A percentile compares a stretch with the other conserved stretches of the same genome.
These are phyloP conservation scores for Cryptococcus sp. DNA, from an alignment of 1,284 basidiomycete genomes.

Conservation along the genomic window DNA sequence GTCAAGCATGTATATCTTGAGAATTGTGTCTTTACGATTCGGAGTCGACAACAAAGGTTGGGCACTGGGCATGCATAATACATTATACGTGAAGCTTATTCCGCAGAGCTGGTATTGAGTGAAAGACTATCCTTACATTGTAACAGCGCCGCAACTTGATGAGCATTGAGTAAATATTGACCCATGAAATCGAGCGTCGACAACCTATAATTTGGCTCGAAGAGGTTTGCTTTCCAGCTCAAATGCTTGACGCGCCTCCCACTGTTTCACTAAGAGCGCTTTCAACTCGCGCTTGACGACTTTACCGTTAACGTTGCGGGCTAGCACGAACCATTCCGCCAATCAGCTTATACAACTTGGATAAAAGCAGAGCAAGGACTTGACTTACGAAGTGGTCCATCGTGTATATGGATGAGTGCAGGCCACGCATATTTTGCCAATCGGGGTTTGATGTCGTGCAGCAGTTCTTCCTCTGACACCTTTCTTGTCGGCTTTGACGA, in stretches of 20 bases:
- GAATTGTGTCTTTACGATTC: no score
- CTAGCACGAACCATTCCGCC: slow-evolving; percentile 12
- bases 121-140: no score
- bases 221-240: not conserved
- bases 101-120: no score
- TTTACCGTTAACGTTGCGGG: slow-evolving; percentile 43
- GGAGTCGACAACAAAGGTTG: no score
- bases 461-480: slow-evolving; percentile 20
- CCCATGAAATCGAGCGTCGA: no score
- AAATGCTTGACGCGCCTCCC: slow-evolving; percentile 20
- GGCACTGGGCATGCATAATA: no score
- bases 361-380: not conserved
- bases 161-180: no score
- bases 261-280: slow-evolving; percentile 24
- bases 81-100: no score
- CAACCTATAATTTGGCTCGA: no score
- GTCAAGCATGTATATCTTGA: no score
- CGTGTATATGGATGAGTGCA: slow-evolving; percentile 24
- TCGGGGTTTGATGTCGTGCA: slow-evolving; percentile 19
- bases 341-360: no score
- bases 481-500: slow-evolving; percentile 4
- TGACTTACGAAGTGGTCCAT: slow-evolving; percentile 31
- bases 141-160: no score
- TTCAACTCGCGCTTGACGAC: slow-evolving; percentile 39
- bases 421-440: slow-evolving; percentile 32